These are phyloP conservation scores for Trametes punicea DNA, from an alignment of 768 basidiomycete genomes.

Conservation along the genomic window DNA sequence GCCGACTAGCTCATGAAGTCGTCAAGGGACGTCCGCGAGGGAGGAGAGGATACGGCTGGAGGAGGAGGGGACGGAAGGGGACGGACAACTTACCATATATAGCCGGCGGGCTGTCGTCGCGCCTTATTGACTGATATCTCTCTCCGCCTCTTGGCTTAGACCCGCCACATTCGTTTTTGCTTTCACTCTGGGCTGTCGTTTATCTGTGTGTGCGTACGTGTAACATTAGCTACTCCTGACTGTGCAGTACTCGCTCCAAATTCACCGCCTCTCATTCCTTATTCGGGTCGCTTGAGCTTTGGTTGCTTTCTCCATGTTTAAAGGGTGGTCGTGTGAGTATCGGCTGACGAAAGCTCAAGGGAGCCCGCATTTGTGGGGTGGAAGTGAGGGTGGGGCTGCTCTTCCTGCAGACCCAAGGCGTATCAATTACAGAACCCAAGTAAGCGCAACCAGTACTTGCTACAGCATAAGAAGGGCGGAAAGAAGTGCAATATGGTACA, in stretches of 20 bases:
- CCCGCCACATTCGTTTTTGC: conserved; percentile 1
- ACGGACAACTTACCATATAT: conserved; percentile 2
- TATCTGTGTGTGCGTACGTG: neutral
- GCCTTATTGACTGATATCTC: neutral
- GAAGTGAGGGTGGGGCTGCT: conserved; percentile 5
- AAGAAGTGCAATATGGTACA: conserved; percentile 4
- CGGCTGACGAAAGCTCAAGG: no score
- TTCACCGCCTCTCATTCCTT: neutral
- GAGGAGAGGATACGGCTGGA: neutral
- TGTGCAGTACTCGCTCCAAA: neutral
- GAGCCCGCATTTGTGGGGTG: neutral
- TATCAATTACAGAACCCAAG: conserved; percentile 18
- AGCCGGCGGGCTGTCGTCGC: conserved; percentile 1
- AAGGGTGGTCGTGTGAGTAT: no score
- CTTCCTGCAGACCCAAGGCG: conserved; percentile 9
- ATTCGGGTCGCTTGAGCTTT: neutral
- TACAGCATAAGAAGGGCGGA: conserved; percentile 3
- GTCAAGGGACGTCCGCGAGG: neutral
- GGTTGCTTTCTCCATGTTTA: neutral
- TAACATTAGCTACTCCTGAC: neutral
- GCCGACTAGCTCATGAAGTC: no score
- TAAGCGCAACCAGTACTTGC: conserved; percentile 18
- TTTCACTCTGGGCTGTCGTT: conserved; percentile 5
- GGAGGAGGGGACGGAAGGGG: neutral
- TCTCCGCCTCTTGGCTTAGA: neutral